phyloP scores from a whole-genome alignment of 371 early-diverging fungal species.

The Mucor circinelloides region DNA sequence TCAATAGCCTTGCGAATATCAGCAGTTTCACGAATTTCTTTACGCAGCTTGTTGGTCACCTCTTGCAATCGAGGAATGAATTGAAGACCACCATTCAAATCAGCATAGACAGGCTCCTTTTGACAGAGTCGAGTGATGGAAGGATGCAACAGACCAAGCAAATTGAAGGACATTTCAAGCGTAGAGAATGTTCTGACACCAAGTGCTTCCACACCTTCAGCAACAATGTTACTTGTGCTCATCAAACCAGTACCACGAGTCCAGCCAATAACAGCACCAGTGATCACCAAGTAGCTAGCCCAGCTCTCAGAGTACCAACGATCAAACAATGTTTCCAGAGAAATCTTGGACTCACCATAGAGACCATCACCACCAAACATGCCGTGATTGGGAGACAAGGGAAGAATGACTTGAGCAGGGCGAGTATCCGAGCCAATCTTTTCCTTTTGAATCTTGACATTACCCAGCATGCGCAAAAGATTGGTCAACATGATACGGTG shows the following conservation, averaged over 20 bases:
- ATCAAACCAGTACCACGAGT: conserved; percentile 97
- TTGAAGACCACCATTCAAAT: conserved; percentile 92
- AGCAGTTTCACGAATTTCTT: conserved; percentile 78
- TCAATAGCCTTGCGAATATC: conserved; percentile 88
- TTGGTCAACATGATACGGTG: conserved; percentile 93
- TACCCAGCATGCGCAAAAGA: conserved; percentile 80
- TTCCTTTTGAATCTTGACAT: conserved; percentile 85
- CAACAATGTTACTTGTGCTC: conserved; percentile 90
- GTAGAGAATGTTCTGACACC: conserved; percentile 95
- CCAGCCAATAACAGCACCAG: conserved; percentile 97
- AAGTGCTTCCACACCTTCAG: conserved; percentile 87
- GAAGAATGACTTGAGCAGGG: conserved; percentile 90
- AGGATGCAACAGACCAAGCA: conserved; percentile 90
- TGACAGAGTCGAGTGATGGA: conserved; percentile 77
- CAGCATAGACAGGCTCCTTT: conserved; percentile 89
- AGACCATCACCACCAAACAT: conserved; percentile 93
- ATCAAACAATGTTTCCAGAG: conserved; percentile 91
- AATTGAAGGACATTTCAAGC: conserved; percentile 94
- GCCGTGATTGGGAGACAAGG: conserved; percentile 96
- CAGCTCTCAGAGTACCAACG: conserved; percentile 94
- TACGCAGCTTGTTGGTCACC: conserved; percentile 73
- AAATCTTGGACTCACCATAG: conserved; percentile 94
- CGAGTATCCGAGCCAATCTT: conserved; percentile 77
- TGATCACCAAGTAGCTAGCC: conserved; percentile 85
- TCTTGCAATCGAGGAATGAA: conserved; percentile 81